phyloP scores from a whole-genome alignment of 441 rosid species.

The Croton setiger region DNA sequence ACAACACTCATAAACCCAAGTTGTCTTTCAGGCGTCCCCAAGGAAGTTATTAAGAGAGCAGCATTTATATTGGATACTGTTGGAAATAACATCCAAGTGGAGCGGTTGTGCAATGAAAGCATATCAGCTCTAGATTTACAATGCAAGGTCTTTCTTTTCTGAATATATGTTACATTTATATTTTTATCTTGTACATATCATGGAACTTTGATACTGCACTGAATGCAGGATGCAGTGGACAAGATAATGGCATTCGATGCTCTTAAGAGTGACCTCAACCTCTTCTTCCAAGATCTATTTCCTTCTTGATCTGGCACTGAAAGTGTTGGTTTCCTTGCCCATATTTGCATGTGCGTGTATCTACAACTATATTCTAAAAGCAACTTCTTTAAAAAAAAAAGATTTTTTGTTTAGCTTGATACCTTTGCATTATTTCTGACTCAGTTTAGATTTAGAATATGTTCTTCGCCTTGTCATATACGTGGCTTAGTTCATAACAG shows the following conservation, averaged over 20 bases:
- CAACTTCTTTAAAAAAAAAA: not conserved
- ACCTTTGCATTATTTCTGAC: not conserved
- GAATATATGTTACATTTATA: conserved; percentile 2
- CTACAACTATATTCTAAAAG: not conserved
- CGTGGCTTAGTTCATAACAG: no score
- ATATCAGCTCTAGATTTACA: conserved; percentile 63
- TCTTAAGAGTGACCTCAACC: conserved; percentile 47
- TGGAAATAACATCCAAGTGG: conserved; percentile 45
- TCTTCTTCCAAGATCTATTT: conserved; percentile 59
- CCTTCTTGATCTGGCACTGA: conserved; percentile 29
- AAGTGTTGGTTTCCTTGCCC: conserved; percentile 12
- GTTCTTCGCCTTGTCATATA: not conserved
- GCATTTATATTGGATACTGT: conserved; percentile 52
- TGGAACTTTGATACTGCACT: conserved; percentile 13
- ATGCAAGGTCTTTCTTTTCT: conserved; percentile 50
- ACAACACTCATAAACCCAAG: conserved; percentile 5
- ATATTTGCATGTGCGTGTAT: not conserved
- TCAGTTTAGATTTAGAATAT: not conserved
- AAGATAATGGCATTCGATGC: conserved; percentile 67
- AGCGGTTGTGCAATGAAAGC: conserved; percentile 52
- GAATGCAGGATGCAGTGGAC: conserved; percentile 63
- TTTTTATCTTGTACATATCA: not conserved
- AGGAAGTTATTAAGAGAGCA: conserved; percentile 81
- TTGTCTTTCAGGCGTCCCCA: conserved; percentile 62
- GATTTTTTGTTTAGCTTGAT: not conserved